Conservation (phyloP, 2,329 filamentous ascomycete species). For the Aspergillus cejpii region DNA sequence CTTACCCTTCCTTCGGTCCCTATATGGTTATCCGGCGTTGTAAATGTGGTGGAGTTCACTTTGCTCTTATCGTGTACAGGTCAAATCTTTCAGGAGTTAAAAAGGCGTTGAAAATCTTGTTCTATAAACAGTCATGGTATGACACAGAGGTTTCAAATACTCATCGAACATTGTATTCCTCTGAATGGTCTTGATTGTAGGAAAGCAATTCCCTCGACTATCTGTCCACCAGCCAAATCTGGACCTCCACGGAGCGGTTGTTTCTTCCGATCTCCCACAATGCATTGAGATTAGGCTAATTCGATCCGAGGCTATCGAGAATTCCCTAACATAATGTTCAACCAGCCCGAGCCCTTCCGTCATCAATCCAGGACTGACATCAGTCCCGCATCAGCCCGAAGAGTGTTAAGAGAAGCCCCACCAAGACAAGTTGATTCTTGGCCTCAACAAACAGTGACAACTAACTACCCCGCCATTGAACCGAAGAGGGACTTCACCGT, state of each 20-base stretch:
- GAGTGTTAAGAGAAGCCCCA: slow-evolving; percentile 27
- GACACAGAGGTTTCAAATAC: too few species aligned
- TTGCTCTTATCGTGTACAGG: slow-evolving; percentile 11
- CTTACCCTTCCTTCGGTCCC: slow-evolving; percentile 2
- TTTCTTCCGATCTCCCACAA: too few species aligned
- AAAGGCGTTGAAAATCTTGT: neutral
- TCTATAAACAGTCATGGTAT: neutral
- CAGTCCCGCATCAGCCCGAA: slow-evolving; percentile 40
- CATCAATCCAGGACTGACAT: slow-evolving; percentile 30
- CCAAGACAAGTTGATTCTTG: slow-evolving; percentile 9
- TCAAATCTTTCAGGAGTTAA: slow-evolving; percentile 4
- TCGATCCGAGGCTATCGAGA: slow-evolving; percentile 22
- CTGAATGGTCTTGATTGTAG: too few species aligned
- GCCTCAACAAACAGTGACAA: slow-evolving; percentile 10
- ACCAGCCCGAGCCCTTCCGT: slow-evolving; percentile 28
- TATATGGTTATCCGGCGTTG: slow-evolving; percentile 14
- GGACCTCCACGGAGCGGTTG: too few species aligned
- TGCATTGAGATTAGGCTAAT: too few species aligned
- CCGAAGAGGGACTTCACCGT: slow-evolving; percentile 19
- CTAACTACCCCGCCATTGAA: slow-evolving; percentile 21
- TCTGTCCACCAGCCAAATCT: too few species aligned
- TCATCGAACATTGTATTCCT: too few species aligned
- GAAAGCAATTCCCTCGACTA: too few species aligned
- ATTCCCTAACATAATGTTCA: slow-evolving; percentile 12
- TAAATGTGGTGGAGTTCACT: slow-evolving; percentile 7